Percentiles rank a stretch among this genome's conserved stretches.
phyloP scores from a whole-genome alignment of 805 yeast genomes.

The Teunomyces cretensis region DNA sequence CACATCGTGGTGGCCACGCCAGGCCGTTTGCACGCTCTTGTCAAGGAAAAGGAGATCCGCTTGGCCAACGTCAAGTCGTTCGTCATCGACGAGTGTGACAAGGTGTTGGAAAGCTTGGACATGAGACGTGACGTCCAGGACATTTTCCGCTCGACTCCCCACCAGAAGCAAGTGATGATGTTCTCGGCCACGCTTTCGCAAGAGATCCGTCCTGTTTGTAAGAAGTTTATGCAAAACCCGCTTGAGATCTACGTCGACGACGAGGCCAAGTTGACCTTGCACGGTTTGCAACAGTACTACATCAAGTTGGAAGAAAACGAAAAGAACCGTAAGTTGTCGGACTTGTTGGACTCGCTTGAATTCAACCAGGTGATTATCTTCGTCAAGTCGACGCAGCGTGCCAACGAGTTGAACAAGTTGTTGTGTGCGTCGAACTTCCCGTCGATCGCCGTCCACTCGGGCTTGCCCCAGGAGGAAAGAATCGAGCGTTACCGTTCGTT shows the following conservation, averaged over 20 bases:
- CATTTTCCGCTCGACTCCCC: slow-evolving; percentile 95
- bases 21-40: slow-evolving; percentile 93
- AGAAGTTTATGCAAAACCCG: slow-evolving; percentile 97
- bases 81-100: slow-evolving; percentile 98
- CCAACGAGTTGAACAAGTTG: slow-evolving; percentile 84
- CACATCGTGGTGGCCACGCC: slow-evolving; percentile 98
- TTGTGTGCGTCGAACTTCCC: slow-evolving; percentile 94
- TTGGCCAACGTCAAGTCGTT: slow-evolving; percentile 88
- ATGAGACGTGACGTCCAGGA: slow-evolving; percentile 99
- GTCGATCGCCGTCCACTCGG: slow-evolving; percentile 93
- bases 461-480: slow-evolving; percentile 96
- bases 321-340: slow-evolving; percentile 90
- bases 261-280: slow-evolving; percentile 94
- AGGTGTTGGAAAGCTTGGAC: slow-evolving; percentile 84
- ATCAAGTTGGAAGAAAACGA: slow-evolving; percentile 86
- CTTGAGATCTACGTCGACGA: slow-evolving; percentile 96
- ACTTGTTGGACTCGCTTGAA: slow-evolving; percentile 88
- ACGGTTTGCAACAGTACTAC: slow-evolving; percentile 96
- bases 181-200: slow-evolving; percentile 93
- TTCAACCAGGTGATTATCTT: slow-evolving; percentile 98
- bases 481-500: slow-evolving; percentile 93
- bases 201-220: slow-evolving; percentile 95
- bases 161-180: slow-evolving; percentile 99
- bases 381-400: slow-evolving; percentile 89
- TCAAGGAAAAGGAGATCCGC: slow-evolving; percentile 85